phyloP scores from a whole-genome alignment of 78 protist species.

The Dictyostelium purpureum region DNA sequence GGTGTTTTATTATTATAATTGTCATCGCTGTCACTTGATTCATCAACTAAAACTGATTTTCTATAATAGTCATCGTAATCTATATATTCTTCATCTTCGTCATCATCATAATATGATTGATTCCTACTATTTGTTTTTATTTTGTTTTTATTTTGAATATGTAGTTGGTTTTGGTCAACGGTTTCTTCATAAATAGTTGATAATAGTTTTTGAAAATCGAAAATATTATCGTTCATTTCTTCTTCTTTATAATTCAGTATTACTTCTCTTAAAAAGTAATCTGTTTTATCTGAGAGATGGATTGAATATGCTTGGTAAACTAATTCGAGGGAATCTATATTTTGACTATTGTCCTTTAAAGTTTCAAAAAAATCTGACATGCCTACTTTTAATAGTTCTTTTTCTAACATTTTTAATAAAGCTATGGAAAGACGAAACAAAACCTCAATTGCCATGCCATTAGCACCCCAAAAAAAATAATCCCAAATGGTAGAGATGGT shows the following conservation, averaged over 20 bases:
- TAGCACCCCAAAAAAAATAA: conserved; percentile 60
- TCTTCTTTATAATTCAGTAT: neutral
- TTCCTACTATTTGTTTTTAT: neutral
- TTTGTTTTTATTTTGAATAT: too few species aligned
- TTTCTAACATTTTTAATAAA: conserved; percentile 11
- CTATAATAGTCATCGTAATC: conserved; percentile 5
- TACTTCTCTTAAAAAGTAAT: conserved; percentile 23
- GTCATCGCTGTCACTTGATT: neutral
- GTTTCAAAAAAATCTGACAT: conserved; percentile 44
- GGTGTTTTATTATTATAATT: neutral
- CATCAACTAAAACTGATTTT: neutral
- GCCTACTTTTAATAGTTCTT: neutral
- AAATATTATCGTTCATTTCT: conserved; percentile 17
- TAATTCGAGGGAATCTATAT: conserved; percentile 36
- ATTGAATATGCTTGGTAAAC: conserved; percentile 20
- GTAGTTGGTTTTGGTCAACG: too few species aligned
- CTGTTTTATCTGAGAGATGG: conserved; percentile 18
- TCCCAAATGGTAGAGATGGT: conserved; percentile 34
- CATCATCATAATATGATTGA: neutral
- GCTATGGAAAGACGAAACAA: conserved; percentile 47
- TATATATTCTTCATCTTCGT: conserved; percentile 2
- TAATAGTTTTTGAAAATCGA: conserved; percentile 1
- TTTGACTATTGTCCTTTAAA: neutral
- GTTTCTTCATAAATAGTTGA: neutral
- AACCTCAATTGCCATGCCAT: conserved; percentile 24